Percentiles rank a stretch among this genome's conserved stretches.
These are phyloP conservation scores for Emergomyces pasteurianus DNA, from an alignment of 2,329 filamentous ascomycete species.

Conservation along the genomic window DNA sequence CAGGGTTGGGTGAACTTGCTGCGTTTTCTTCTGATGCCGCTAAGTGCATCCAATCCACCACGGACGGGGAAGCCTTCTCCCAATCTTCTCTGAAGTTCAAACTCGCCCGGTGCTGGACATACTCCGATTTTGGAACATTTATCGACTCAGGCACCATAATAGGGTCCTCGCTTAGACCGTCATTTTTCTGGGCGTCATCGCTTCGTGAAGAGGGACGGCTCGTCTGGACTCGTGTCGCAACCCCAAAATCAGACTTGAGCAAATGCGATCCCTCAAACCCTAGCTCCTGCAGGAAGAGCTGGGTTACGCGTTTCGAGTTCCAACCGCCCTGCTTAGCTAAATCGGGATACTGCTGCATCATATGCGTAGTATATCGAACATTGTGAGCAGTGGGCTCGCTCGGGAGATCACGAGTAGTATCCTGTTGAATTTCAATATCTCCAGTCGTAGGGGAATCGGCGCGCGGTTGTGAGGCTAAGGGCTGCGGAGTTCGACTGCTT, in stretches of 20 bases:
- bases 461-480: neutral
- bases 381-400: neutral
- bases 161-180: constrained; percentile 25
- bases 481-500: neutral
- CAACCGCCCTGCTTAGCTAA: constrained; percentile 43
- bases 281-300: constrained; percentile 43
- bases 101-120: constrained; percentile 29
- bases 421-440: neutral
- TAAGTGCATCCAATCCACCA: constrained; percentile 38
- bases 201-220: constrained; percentile 6
- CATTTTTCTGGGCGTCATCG: constrained; percentile 6
- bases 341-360: constrained; percentile 33
- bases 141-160: constrained; percentile 18
- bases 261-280: constrained; percentile 16
- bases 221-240: constrained; percentile 4
- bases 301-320: constrained; percentile 43
- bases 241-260: constrained; percentile 5
- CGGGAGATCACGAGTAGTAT: neutral
- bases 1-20: neutral
- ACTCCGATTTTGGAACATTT: constrained; percentile 18
- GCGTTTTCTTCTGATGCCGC: constrained; percentile 26
- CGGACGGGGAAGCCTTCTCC: constrained; percentile 38
- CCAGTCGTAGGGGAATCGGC: neutral
- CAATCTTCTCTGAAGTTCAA: constrained; percentile 36
- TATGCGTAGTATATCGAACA: constrained; percentile 8